Base-by-base conservation (phyloP, 164 flowering plant species). In the Magnolia changhungtana region DNA sequence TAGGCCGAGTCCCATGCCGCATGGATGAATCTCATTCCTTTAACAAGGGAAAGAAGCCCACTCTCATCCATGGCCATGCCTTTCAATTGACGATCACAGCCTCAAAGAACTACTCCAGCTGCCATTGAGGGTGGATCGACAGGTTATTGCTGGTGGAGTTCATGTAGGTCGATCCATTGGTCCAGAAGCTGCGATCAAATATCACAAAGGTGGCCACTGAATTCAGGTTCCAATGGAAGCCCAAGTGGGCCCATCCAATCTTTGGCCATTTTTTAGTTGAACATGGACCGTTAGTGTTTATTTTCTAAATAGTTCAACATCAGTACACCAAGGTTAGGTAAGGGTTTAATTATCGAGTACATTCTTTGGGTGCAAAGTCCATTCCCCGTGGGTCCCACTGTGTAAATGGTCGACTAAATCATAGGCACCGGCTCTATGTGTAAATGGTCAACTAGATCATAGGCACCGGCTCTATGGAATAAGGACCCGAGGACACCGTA, bases 1-100 rank as follows among this genome's bases (percentile, higher is more conserved):
- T 95, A 95, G 0, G 84, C 83, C 0, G 98, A 91, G 67, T 95
- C 98, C 11, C 96, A 84, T 19, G 75, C 97, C 51, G 92, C 86
- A 81, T 87, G 91, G 80, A 87, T 69, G 75, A 95, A 90, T 71
- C 51, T n/a, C 50, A 91, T 72, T 14, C 94, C 93, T 75, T 88
- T 88, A 78, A 82, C 76, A 77, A 95, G 87, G 79, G 77, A 88
- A 79, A 95, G 84, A 27, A 75, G 82, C 81, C 87, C 5, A 90
- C 96, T 0, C 73, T 78, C 81, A 88, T 8, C 27, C 74, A 50
- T 0, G 96, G 93, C 96, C 93, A 91, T 0, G 90, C 93, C 72
- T 91, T 91, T 1, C 87, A 85, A 24, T 85, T 85, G 8, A 83
- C 86, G 20, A 83, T 74, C 50, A 83, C 83, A 4, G 80, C 77